Conservation (phyloP, 495 filamentous ascomycete genomes). For the Pseudevernia furfuracea region DNA sequence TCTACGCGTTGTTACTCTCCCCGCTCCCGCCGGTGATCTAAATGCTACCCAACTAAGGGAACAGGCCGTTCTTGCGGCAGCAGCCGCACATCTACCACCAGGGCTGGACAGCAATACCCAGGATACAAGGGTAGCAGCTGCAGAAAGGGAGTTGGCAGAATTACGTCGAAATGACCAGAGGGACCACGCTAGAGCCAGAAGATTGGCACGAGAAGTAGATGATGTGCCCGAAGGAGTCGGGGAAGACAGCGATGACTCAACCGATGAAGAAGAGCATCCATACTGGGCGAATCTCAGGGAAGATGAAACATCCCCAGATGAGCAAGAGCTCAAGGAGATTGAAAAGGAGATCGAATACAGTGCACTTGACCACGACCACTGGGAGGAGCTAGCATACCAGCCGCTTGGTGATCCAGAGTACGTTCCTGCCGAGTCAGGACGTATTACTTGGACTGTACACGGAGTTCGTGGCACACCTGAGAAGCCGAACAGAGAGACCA, state of each 20-base stretch:
- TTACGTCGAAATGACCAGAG: constrained; percentile 5
- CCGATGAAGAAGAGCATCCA: constrained; percentile 37
- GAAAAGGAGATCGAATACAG: constrained; percentile 44
- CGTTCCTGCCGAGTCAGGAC: constrained; percentile 42
- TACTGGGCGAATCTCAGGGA: constrained; percentile 46
- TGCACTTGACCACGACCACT: constrained; percentile 52
- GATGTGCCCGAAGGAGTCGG: constrained; percentile 19
- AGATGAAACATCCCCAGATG: constrained; percentile 51
- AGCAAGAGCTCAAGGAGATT: constrained; percentile 54
- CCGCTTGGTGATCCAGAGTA: constrained; percentile 56
- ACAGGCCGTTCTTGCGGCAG: constrained; percentile 4
- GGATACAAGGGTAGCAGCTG: constrained; percentile 7
- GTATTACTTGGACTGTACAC: constrained; percentile 53
- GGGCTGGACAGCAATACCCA: not conserved
- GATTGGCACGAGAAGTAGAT: constrained; percentile 17
- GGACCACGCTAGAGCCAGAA: constrained; percentile 11
- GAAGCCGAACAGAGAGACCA: constrained; percentile 47
- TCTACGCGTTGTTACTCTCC: constrained; percentile 13
- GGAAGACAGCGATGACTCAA: constrained; percentile 23
- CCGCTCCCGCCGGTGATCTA: not conserved
- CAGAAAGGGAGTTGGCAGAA: constrained; percentile 12
- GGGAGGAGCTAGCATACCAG: constrained; percentile 51
- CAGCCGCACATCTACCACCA: not conserved
- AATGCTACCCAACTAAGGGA: not conserved
- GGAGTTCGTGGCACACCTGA: constrained; percentile 55